Evolutionary conservation across 805 yeast genomes (phyloP), one percentile per base, ranked within the genome.

Genomic region (Dipodascus albidus): DNA sequence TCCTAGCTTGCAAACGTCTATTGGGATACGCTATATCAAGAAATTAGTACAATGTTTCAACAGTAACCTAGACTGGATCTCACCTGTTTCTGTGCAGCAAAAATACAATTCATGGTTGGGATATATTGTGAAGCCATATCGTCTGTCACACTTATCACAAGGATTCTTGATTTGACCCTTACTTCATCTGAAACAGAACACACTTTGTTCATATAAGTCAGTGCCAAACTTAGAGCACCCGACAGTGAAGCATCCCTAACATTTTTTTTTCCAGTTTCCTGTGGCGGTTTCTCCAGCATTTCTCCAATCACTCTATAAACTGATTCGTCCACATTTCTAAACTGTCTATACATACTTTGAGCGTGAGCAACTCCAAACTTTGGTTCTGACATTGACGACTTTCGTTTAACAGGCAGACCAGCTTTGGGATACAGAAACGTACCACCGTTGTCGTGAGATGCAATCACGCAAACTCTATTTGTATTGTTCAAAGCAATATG

Each of bases 51-150:
- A 53, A 9, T 3, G 11, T 27, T 6, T 27, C 33, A 27, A 27
- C 6, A 11, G 6, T 6, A 27, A 27, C 33, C 6, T 27, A 11
- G 33, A 27, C 9, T 6, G 11, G 11, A 9, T 15, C 52, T 31
- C 53, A 54, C 58, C 85, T 85, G 78, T 67, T 90, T 91, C 60
- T 93, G 96, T 0, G 98, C 96, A 0, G 97, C 91, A 70, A 93
- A 93, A 27, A 93, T 91, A 55, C 93, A 78, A 67, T 93, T 93
- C 98, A 93, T 93, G 48, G 88, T 82, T 2, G 97, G 86, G 48
- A 91, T 87, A 66, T 93, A 95, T 54, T 87, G 87, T 52, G 87
- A 73, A 3, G 88, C 80, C 53, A 80, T 82, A 60, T 87, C 89
- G 57, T 81, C 87, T 58, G 83, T 80, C 23, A 88, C 77, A 55